Percentiles rank a stretch among this genome's conserved stretches.
phyloP scores from a whole-genome alignment of 140 eudicot species.

The Cichorium intybus region DNA sequence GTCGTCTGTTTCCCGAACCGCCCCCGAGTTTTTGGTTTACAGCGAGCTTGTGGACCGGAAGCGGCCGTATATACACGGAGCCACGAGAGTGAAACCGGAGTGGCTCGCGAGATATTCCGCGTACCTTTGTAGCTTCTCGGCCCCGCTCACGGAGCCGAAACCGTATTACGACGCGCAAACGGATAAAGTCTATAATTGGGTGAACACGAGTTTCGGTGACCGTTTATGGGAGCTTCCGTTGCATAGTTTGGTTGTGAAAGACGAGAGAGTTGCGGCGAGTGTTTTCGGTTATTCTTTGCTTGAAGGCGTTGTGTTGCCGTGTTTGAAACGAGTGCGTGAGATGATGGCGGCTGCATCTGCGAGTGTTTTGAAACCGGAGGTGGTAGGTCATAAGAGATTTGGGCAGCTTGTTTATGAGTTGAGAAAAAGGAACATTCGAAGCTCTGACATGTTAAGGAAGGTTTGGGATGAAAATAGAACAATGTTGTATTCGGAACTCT shows the following conservation, averaged over 20 bases:
- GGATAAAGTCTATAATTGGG: constrained; percentile 63
- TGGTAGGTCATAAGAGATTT: constrained; percentile 59
- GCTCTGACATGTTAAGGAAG: constrained; percentile 48
- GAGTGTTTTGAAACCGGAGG: constrained; percentile 58
- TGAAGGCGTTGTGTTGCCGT: constrained; percentile 72
- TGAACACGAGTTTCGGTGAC: constrained; percentile 56
- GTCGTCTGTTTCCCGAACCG: constrained; percentile 59
- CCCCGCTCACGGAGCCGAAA: constrained; percentile 70
- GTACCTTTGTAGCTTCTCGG: constrained; percentile 55
- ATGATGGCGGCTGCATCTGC: constrained; percentile 57
- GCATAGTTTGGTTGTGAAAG: constrained; percentile 53
- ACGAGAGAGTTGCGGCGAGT: constrained; percentile 40
- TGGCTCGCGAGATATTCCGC: constrained; percentile 78
- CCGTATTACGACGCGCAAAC: constrained; percentile 62
- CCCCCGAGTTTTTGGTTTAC: constrained; percentile 81
- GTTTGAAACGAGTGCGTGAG: constrained; percentile 44
- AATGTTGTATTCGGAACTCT: constrained; percentile 44
- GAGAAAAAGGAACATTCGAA: constrained; percentile 40
- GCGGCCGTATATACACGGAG: constrained; percentile 82
- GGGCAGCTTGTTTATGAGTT: constrained; percentile 67
- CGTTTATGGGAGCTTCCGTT: constrained; percentile 76
- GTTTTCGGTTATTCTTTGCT: constrained; percentile 78
- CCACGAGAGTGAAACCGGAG: constrained; percentile 68
- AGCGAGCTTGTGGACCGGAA: constrained; percentile 61
- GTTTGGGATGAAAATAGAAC: constrained; percentile 62